A percentile compares a stretch with the other conserved stretches of the same genome.
Evolutionary conservation across 169 alveolate genomes (phyloP).

Genomic region (Amoebophrya sp.): DNA sequence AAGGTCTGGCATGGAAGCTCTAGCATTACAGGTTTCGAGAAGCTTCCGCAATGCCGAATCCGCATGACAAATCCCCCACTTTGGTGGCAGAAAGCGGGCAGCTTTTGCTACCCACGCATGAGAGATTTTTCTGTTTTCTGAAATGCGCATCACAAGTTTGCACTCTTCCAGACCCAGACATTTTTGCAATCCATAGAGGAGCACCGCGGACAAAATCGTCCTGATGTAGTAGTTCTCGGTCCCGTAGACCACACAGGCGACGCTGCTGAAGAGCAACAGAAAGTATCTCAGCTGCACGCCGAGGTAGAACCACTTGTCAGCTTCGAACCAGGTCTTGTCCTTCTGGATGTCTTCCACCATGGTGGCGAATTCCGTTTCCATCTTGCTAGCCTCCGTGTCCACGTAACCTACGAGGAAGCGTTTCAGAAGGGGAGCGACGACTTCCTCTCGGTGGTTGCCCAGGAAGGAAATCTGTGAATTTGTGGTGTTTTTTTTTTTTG

Average conservation of each 20-base stretch:
- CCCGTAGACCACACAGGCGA: slow-evolving; percentile 23
- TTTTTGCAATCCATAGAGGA: no score
- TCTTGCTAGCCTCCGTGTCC: not conserved
- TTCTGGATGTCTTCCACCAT: not conserved
- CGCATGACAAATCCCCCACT: no score
- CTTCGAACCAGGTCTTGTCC: not conserved
- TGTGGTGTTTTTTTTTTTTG: no score
- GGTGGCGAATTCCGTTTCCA: not conserved
- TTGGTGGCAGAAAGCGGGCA: no score
- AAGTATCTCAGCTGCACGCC: not conserved
- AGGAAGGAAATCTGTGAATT: not conserved
- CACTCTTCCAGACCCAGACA: no score
- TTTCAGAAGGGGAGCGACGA: not conserved
- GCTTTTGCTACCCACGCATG: no score
- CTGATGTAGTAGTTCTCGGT: not conserved
- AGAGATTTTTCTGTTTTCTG: no score
- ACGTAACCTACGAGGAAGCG: not conserved
- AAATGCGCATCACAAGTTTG: no score
- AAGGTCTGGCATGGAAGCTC: no score
- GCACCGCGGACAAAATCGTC: not conserved
- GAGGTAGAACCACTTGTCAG: not conserved
- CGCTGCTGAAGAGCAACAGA: not conserved
- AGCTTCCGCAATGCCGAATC: no score
- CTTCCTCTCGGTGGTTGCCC: not conserved
- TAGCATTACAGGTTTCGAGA: no score